Evolutionary conservation across 352 stramenopile genomes (phyloP).

Genomic region (Globisporangium carolinianum): DNA sequence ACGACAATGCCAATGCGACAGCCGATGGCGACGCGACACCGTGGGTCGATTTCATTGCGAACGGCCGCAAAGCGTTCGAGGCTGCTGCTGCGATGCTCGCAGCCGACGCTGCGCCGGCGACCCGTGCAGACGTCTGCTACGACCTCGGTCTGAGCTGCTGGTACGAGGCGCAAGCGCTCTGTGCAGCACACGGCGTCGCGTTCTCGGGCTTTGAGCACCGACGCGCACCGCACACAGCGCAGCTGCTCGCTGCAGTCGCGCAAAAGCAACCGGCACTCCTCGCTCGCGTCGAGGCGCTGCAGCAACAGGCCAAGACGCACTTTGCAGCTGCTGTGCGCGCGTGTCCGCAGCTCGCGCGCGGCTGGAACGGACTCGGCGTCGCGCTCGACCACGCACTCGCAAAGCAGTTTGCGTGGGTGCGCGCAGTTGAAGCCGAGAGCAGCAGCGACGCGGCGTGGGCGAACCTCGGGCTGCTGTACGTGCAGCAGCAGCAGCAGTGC

Average conservation of each 20-base stretch:
- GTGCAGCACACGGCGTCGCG: conserved; percentile 21
- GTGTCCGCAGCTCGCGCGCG: conserved; percentile 39
- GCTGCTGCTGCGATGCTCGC: conserved; percentile 18
- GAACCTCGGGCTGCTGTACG: conserved; percentile 83
- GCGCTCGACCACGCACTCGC: conserved; percentile 49
- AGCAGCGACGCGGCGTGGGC: conserved; percentile 70
- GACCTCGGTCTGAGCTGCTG: conserved; percentile 69
- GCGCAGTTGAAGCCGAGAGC: conserved; percentile 42
- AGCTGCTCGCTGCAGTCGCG: neutral
- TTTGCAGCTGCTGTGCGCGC: conserved; percentile 43
- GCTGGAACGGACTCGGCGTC: conserved; percentile 77
- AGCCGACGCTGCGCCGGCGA: conserved; percentile 3
- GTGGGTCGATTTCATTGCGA: conserved; percentile 60
- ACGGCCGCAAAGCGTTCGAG: conserved; percentile 53
- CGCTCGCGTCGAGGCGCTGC: conserved; percentile 13
- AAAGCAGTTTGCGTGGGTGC: conserved; percentile 79
- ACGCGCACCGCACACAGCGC: neutral
- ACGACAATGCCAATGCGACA: neutral
- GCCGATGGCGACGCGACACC: neutral
- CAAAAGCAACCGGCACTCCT: conserved; percentile 5
- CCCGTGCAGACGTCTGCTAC: conserved; percentile 45
- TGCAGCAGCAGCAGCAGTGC: conserved; percentile 26
- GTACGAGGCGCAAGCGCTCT: conserved; percentile 63
- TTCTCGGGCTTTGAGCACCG: conserved; percentile 37
- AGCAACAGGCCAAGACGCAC: conserved; percentile 24